Evolutionary conservation across 257 asterid species (phyloP).

Genomic region (Nicotiana sylvestris): DNA sequence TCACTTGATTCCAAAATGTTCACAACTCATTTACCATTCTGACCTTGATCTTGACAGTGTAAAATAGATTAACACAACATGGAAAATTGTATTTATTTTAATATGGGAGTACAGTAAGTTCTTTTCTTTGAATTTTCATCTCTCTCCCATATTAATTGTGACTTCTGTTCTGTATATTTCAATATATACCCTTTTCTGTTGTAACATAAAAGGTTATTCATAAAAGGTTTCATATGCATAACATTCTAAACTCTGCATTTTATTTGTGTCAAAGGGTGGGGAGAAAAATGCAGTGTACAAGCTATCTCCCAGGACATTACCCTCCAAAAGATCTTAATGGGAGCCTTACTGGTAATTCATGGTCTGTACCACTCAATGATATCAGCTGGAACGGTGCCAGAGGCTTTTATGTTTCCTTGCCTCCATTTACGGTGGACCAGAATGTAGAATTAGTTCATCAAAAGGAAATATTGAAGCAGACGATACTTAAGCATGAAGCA

Average conservation of each 20-base stretch:
- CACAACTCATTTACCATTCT: not conserved
- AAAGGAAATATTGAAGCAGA: constrained; percentile 49
- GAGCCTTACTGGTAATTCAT: constrained; percentile 38
- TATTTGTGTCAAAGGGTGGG: not conserved
- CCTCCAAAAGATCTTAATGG: constrained; percentile 31
- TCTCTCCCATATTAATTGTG: not conserved
- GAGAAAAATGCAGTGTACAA: constrained; percentile 50
- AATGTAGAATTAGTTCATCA: constrained; percentile 22
- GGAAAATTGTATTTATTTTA: not conserved
- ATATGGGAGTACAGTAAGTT: not conserved
- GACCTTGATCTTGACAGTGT: not conserved
- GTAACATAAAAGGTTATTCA: not conserved
- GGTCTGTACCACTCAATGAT: constrained; percentile 32
- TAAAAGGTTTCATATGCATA: not conserved
- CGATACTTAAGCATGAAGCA: constrained; percentile 67
- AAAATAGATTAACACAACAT: not conserved
- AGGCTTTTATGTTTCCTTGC: constrained; percentile 25
- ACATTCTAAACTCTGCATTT: not conserved
- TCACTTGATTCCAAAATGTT: not conserved
- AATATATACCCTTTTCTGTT: not conserved
- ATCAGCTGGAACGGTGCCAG: constrained; percentile 30
- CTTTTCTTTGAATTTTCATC: not conserved
- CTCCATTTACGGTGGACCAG: constrained; percentile 23
- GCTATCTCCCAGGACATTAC: constrained; percentile 37
- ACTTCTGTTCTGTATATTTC: not conserved